Evolutionary conservation across 345 rosid species (phyloP).

Genomic region (Cochlearia excelsa): DNA sequence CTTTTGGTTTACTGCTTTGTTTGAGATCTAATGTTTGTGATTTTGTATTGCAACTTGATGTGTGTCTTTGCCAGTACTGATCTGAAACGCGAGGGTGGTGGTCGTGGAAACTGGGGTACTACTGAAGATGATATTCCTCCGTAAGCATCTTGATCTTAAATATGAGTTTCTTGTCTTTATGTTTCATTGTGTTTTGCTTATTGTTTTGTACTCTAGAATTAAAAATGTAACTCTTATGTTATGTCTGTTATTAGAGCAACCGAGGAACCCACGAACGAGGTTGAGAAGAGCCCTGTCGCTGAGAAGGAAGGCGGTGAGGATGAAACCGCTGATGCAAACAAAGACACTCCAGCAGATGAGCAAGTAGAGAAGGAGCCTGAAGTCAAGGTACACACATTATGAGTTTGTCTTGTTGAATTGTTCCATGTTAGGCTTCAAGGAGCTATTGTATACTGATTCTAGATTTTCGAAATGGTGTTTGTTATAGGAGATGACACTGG

Average conservation of each 20-base stretch:
- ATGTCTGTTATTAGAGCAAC: slow-evolving; percentile 40
- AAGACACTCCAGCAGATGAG: slow-evolving; percentile 38
- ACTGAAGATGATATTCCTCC: slow-evolving; percentile 62
- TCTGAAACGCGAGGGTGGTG: slow-evolving; percentile 66
- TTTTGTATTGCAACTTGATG: slow-evolving; percentile 4
- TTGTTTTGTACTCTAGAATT: background rate
- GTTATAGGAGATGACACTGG: slow-evolving; percentile 76
- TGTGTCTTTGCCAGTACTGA: slow-evolving; percentile 44
- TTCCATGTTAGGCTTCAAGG: too few relatives aligned
- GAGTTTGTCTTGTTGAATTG: too few relatives aligned
- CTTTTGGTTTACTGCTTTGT: background rate
- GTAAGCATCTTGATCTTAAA: slow-evolving; percentile 41
- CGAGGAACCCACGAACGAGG: slow-evolving; percentile 54
- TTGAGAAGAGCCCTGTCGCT: slow-evolving; percentile 49
- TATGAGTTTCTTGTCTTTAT: background rate
- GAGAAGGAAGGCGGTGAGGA: slow-evolving; percentile 68
- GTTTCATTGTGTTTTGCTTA: background rate
- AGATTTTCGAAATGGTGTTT: background rate
- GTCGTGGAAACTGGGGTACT: slow-evolving; percentile 94
- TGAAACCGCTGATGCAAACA: slow-evolving; percentile 50
- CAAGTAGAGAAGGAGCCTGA: slow-evolving; percentile 49
- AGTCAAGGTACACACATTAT: slow-evolving; percentile 47
- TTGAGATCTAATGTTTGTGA: slow-evolving; percentile 3
- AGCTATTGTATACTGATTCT: too few relatives aligned
- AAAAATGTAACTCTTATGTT: background rate